Evolutionary conservation across 139 green algal genomes (phyloP).

Genomic region (Dunaliella sp.): DNA sequence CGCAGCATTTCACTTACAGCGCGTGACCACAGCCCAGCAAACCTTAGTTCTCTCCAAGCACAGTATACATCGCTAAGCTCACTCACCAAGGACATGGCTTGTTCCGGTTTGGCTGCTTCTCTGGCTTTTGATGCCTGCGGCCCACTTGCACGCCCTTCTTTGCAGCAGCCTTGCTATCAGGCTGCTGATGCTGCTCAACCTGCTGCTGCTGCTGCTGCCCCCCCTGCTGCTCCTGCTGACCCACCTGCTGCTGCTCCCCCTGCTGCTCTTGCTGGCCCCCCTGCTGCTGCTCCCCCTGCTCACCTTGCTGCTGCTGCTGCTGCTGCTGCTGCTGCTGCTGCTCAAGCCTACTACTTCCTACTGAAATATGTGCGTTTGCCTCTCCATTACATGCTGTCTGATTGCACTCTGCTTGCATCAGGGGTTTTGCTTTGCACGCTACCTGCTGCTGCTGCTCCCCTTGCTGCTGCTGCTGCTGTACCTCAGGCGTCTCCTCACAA

Average conservation of each 20-base stretch:
- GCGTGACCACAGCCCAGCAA: too few relatives aligned
- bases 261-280: slow-evolving; percentile 1
- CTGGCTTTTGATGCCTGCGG: neutral
- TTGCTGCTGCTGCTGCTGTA: slow-evolving; percentile 6
- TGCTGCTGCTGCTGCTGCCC: slow-evolving; percentile 5
- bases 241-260: neutral
- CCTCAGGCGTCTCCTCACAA: neutral
- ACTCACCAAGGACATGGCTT: slow-evolving; percentile 36
- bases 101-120: slow-evolving; percentile 34
- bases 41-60: neutral
- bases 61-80: neutral
- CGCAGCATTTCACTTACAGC: neutral
- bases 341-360: neutral
- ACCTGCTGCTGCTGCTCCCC: slow-evolving; percentile 19
- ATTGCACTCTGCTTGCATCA: slow-evolving; percentile 11
- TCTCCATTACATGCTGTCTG: too few relatives aligned
- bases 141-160: neutral
- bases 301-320: slow-evolving; percentile 9
- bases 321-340: slow-evolving; percentile 10
- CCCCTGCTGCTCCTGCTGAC: neutral
- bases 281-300: slow-evolving; percentile 16
- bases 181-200: neutral
- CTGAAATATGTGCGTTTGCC: too few relatives aligned
- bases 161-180: neutral
- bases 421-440: neutral